Percentiles rank a stretch among this genome's conserved stretches.
Conservation (phyloP, 306 rosid genomes). For the Dalbergia cultrata region DNA sequence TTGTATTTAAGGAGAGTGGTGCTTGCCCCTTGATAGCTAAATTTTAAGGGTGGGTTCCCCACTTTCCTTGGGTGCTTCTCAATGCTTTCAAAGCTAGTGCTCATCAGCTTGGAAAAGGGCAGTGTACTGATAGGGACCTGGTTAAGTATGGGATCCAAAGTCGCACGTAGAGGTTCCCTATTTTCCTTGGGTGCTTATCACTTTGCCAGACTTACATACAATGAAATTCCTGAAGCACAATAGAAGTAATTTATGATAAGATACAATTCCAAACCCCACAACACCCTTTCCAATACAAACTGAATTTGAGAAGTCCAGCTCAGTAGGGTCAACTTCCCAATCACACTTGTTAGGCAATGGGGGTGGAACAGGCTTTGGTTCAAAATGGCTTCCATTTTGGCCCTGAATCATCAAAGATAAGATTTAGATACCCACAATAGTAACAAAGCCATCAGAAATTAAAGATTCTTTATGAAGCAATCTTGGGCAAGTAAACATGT, state of each 20-base stretch:
- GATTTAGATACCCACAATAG: conserved; percentile 9
- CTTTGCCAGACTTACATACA: conserved; percentile 4
- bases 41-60: too few relatives aligned
- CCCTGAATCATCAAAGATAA: conserved; percentile 65
- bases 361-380: conserved; percentile 73
- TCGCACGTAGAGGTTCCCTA: too few relatives aligned
- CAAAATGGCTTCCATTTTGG: conserved; percentile 92
- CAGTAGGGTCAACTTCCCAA: conserved; percentile 95
- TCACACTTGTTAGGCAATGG: conserved; percentile 94
- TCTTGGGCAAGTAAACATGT: not conserved
- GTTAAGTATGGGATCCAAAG: too few relatives aligned
- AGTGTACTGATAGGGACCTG: too few relatives aligned
- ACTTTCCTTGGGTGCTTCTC: too few relatives aligned
- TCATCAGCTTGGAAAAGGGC: too few relatives aligned
- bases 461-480: conserved; percentile 19
- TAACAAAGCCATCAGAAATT: conserved; percentile 8
- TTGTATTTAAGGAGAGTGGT: too few relatives aligned
- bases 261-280: not conserved
- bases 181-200: too few relatives aligned
- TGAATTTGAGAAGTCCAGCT: conserved; percentile 88
- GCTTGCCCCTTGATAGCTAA: too few relatives aligned
- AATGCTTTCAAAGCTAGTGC: too few relatives aligned
- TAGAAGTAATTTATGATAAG: conserved; percentile 26
- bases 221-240: conserved; percentile 29
- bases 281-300: conserved; percentile 79